phyloP scores from a whole-genome alignment of 1,284 basidiomycete species.

The Tilletia setariae region DNA sequence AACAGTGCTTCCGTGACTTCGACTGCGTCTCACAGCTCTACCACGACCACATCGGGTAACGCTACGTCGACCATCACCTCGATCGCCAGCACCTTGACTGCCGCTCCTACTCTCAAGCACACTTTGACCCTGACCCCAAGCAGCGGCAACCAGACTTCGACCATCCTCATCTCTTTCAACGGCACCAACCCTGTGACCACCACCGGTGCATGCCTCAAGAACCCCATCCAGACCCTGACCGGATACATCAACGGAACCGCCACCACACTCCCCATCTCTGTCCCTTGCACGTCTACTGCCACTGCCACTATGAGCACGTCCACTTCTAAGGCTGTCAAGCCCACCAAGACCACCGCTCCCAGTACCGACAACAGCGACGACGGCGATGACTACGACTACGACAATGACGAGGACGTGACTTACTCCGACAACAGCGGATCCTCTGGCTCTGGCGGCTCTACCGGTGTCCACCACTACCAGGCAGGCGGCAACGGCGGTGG shows the following conservation, averaged over 20 bases:
- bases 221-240: constrained; percentile 8
- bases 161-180: constrained; percentile 9
- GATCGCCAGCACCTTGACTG: background rate
- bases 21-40: background rate
- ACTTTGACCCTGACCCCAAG: constrained; percentile 10
- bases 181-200: constrained; percentile 11
- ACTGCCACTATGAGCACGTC: background rate
- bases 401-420: constrained; percentile 5
- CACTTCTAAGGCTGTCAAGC: background rate
- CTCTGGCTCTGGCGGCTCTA: background rate
- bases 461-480: constrained; percentile 1
- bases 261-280: constrained; percentile 12
- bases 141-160: background rate
- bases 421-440: background rate
- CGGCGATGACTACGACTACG: background rate
- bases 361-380: background rate
- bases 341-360: constrained; percentile 1
- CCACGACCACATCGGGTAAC: constrained; percentile 3
- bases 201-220: background rate
- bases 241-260: constrained; percentile 12
- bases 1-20: background rate
- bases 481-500: background rate
- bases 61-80: constrained; percentile 12
- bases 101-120: constrained; percentile 9
- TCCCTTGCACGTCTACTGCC: constrained; percentile 4